These are phyloP conservation scores for Zychaea mexicana DNA, from an alignment of 371 early-diverging fungal species.

Conservation along the genomic window DNA sequence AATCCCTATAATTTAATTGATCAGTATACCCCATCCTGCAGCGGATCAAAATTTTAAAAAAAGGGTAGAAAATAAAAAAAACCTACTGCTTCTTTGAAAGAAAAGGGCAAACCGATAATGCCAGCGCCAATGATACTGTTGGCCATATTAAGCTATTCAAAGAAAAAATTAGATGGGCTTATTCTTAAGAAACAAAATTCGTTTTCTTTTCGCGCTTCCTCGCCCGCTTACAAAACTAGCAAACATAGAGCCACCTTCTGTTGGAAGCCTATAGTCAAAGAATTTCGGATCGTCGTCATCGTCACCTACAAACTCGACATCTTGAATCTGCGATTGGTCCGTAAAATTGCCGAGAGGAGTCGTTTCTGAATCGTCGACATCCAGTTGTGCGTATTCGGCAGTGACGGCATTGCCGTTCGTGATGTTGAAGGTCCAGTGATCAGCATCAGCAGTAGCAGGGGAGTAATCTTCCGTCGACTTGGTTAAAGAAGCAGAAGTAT, in stretches of 20 bases:
- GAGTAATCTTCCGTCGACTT: neutral
- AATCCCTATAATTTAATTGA: conserved; percentile 45
- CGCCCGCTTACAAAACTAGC: conserved; percentile 45
- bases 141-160: conserved; percentile 65
- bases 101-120: conserved; percentile 64
- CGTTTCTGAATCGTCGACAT: conserved; percentile 38
- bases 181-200: neutral
- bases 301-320: conserved; percentile 18
- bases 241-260: conserved; percentile 47
- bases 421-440: neutral
- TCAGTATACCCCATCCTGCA: too few species aligned
- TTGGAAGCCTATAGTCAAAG: conserved; percentile 32
- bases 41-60: too few species aligned
- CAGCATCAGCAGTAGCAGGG: neutral
- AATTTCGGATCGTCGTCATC: conserved; percentile 22
- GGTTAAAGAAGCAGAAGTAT: neutral
- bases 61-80: neutral
- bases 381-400: conserved; percentile 33
- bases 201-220: neutral
- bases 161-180: neutral
- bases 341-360: conserved; percentile 9
- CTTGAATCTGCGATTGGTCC: neutral
- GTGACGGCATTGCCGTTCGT: neutral
- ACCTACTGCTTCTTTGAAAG: conserved; percentile 59
- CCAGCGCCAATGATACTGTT: conserved; percentile 83